These are phyloP conservation scores for Grosmannia huntii DNA, from an alignment of 2,329 filamentous ascomycete species.

Conservation along the genomic window DNA sequence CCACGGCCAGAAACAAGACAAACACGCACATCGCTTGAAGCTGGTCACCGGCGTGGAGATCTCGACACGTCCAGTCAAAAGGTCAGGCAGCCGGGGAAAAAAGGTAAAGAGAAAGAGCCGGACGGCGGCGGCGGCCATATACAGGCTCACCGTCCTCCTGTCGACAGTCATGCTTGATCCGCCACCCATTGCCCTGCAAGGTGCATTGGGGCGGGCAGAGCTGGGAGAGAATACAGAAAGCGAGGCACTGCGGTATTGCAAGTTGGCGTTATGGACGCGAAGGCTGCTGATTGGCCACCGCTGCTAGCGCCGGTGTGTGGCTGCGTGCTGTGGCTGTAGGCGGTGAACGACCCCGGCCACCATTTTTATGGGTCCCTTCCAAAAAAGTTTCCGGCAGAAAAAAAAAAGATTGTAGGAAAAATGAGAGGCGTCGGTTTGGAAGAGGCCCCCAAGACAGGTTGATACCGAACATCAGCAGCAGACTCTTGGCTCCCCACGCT, in stretches of 20 bases:
- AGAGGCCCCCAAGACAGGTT: neutral
- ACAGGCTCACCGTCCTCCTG: constrained; percentile 49
- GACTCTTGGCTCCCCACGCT: no score
- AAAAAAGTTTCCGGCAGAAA: constrained; percentile 5
- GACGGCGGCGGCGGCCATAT: constrained; percentile 61
- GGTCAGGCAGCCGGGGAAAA: constrained; percentile 72
- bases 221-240: neutral
- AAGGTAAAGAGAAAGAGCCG: constrained; percentile 67
- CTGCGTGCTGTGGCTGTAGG: neutral
- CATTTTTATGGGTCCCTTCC: neutral
- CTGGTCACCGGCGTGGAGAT: constrained; percentile 94
- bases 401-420: neutral
- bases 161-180: constrained; percentile 10
- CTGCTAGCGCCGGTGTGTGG: neutral
- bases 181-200: constrained; percentile 10
- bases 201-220: neutral
- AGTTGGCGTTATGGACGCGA: constrained; percentile 1
- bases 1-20: neutral
- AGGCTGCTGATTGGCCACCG: neutral
- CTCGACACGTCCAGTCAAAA: constrained; percentile 84
- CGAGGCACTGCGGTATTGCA: neutral
- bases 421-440: neutral
- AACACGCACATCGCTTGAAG: constrained; percentile 77
- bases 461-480: neutral
- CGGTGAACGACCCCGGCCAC: neutral